These are phyloP conservation scores for Stylonectria norvegica DNA, from an alignment of 2,329 filamentous ascomycete species.

Conservation along the genomic window DNA sequence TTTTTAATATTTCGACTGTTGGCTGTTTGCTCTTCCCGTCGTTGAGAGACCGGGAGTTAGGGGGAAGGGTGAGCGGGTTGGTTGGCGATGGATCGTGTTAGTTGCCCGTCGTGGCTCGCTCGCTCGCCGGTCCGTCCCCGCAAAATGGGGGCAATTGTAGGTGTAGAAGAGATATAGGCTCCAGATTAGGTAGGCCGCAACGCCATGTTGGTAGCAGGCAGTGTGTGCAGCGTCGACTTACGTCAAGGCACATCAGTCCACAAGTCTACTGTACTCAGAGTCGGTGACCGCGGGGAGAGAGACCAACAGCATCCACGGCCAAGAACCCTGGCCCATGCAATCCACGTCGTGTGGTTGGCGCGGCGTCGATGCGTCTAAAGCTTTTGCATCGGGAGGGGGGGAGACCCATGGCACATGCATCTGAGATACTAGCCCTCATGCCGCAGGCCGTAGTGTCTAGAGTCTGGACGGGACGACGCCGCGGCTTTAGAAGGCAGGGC, in stretches of 20 bases:
- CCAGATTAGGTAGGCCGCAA: constrained; percentile 27
- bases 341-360: constrained; percentile 14
- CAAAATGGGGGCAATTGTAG: constrained; percentile 16
- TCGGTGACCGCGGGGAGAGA: constrained; percentile 14
- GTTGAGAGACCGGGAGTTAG: constrained; percentile 21
- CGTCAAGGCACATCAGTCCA: constrained; percentile 30
- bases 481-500: background rate
- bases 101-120: no score
- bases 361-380: constrained; percentile 17
- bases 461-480: background rate
- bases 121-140: background rate
- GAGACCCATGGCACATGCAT: constrained; percentile 20
- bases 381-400: constrained; percentile 23
- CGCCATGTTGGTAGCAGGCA: constrained; percentile 25
- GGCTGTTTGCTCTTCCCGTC: constrained; percentile 22
- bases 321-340: constrained; percentile 15
- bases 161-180: constrained; percentile 23
- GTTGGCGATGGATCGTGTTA: constrained; percentile 11
- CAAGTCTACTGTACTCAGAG: no score
- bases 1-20: no score
- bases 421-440: constrained; percentile 11
- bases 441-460: constrained; percentile 1
- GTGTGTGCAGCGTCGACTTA: constrained; percentile 25
- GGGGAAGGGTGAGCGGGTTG: constrained; percentile 23
- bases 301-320: constrained; percentile 20